Base-by-base conservation (phyloP, 2,329 filamentous ascomycete genomes). In the Bipolaris cookei region DNA sequence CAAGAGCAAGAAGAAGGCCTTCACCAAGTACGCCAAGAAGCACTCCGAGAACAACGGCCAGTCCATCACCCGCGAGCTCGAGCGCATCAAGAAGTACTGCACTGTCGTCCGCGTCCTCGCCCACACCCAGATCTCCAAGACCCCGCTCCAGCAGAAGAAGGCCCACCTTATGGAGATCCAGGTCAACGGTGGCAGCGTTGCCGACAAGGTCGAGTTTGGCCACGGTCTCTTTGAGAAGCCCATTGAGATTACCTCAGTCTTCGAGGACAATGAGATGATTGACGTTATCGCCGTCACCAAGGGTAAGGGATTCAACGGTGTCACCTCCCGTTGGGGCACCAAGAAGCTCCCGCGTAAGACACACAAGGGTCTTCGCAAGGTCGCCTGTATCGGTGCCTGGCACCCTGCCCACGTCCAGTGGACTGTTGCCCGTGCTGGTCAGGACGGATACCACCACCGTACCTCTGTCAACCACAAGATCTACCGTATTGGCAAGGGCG, bases 31-130 rank as follows among this genome's bases (percentile, higher is more conserved):
- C 85, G 92, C 95, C 86, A 99, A 98, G 92, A 94, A 96, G 89
- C 92, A 98, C 90, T 92, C 94, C 68, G 94, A 98, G 86, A 89
- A 84, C 85, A 90, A 82, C 83, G 93, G 92, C 77, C 84, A 91
- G 74, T 92, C 91, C 78, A 90, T 98, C 86, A 92, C 90, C 82
- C 91, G 91, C 80, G 95, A 99, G 84, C 89, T 99, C 79, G 95
- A 98, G 90, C 93, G 95, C 83, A 98, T 99, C 85, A 97, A 97
- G 92, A 98, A 98, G 88, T 99, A 99, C 92, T 97, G 94, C 91
- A 95, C 92, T 75, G 93, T 98, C 82, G 91, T 99, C 86, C 95
- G 95, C 82, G 88, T 99, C 73, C 93, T 99, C 81, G 94, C 95
- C 81, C 95, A 99, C 90, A 97, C 95, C 75, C 95, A 99, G 86